Base-by-base conservation (phyloP, 2,329 filamentous ascomycete species). In the Diaporthe longicolla region DNA sequence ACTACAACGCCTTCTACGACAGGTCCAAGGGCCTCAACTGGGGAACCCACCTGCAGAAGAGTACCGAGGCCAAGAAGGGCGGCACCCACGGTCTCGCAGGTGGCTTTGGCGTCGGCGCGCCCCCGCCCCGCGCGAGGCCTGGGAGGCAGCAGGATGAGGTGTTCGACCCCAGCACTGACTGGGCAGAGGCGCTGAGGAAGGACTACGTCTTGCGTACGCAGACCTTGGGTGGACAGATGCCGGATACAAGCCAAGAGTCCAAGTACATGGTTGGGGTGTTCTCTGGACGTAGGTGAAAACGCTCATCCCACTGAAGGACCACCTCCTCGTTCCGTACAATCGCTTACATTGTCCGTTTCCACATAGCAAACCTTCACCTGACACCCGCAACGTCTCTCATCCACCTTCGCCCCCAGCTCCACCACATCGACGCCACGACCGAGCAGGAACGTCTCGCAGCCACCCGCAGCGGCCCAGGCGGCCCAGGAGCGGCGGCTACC, bases 181-280 rank as follows among this genome's bases (percentile, higher is more conserved):
- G 94, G 86, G 86, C 88, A 66, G 91, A 92, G 77, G 92, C 93
- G 7, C 88, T 93, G 69, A 87, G 91, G 71, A 90, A 91, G 78
- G 93, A 93, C 71, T 91, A 92, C 77, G 92, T 97, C 5, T 84
- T 98, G 80, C 88, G 91, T 66, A 93, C 91, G 74, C 95, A 97
- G 85, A 97, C 95, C 0, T 87, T 98, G 29, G 95, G 95, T 59
- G 97, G 97, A 0, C 92, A 96, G 82, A 92, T 94, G 75, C 88
- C 92, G 17, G 89, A 91, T 54, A 86, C 91, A 3, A 91, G 92
- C 76, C 54, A 73, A 17, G 90, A 93, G 76, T 93, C 93, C 29
- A 93, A 94, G 77, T 97, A 97, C 85, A 97, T 98, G 92, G 89
- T 98, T 66, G 97, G 95, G 37, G 93, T 95, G n/a, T 98, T 98